phyloP scores from a whole-genome alignment of 345 rosid genomes.

The Camelina neglecta region DNA sequence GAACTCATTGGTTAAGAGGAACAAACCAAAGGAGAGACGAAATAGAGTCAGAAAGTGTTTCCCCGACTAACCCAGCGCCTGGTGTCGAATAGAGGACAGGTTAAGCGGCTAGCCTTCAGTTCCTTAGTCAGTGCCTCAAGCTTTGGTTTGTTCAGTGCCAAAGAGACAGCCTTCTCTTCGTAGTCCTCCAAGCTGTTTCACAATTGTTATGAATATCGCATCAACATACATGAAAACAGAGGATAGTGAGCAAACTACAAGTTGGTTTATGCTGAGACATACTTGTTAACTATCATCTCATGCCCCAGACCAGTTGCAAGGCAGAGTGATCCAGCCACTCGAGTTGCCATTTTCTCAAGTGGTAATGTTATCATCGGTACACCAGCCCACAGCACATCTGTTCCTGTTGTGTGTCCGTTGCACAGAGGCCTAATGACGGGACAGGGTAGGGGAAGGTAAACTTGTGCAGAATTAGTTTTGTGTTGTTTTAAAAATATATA shows the following conservation, averaged over 20 bases:
- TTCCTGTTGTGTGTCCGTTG: constrained; percentile 98
- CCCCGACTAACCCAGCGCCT: constrained; percentile 77
- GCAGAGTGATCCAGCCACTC: constrained; percentile 99
- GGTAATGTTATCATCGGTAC: constrained; percentile 97
- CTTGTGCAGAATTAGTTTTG: background rate
- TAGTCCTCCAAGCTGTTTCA: constrained; percentile 80
- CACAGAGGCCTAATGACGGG: constrained; percentile 74
- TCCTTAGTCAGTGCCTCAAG: constrained; percentile 72
- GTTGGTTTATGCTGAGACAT: constrained; percentile 18
- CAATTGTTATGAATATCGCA: background rate
- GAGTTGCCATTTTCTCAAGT: constrained; percentile 98
- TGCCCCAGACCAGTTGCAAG: constrained; percentile 97
- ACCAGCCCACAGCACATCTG: constrained; percentile 99
- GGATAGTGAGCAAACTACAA: background rate
- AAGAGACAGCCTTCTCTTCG: constrained; percentile 85
- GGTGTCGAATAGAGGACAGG: constrained; percentile 94
- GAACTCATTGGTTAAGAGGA: background rate
- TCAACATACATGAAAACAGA: background rate
- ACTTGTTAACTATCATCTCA: constrained; percentile 97
- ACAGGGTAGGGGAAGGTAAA: background rate
- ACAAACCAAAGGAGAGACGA: background rate
- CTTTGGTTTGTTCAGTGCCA: constrained; percentile 73
- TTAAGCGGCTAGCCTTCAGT: constrained; percentile 70
- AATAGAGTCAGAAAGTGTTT: background rate
- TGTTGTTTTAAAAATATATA: background rate